Percentiles rank a stretch among this genome's conserved stretches.
phyloP scores from a whole-genome alignment of 345 rosid genomes.

The Bruguiera parviflora region DNA sequence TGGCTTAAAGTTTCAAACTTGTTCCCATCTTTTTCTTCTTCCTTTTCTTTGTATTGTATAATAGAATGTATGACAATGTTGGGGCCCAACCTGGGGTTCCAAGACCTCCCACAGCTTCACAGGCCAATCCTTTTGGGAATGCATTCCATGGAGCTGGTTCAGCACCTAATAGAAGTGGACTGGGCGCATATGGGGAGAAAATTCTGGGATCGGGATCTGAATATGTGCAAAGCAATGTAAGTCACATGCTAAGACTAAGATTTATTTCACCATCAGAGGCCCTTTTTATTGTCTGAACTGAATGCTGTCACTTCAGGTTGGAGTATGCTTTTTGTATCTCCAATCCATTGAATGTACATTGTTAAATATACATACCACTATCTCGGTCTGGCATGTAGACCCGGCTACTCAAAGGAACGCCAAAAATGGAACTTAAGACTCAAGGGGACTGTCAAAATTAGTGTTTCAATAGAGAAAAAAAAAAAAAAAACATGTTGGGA shows the following conservation, averaged over 20 bases:
- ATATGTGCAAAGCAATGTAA: conserved; percentile 97
- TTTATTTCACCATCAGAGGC: background rate
- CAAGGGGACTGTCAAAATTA: no score
- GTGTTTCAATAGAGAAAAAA: no score
- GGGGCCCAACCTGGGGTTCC: conserved; percentile 71
- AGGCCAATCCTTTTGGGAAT: conserved; percentile 85
- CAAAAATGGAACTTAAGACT: no score
- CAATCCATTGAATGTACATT: no score
- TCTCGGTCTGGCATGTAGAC: no score
- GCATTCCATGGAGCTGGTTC: conserved; percentile 92
- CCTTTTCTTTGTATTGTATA: background rate
- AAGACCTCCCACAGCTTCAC: conserved; percentile 54
- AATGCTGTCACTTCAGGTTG: background rate
- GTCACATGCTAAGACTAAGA: conserved; percentile 26
- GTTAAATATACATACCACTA: no score
- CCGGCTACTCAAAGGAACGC: no score
- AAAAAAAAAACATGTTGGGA: no score
- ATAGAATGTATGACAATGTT: conserved; percentile 59
- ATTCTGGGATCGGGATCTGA: conserved; percentile 93
- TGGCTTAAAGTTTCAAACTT: background rate
- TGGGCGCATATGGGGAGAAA: conserved; percentile 89
- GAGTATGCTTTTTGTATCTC: background rate
- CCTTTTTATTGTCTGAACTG: no score
- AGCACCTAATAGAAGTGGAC: conserved; percentile 77
- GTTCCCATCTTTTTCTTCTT: background rate